phyloP scores from a whole-genome alignment of 768 basidiomycete species.

The Rhodocollybia butyracea region DNA sequence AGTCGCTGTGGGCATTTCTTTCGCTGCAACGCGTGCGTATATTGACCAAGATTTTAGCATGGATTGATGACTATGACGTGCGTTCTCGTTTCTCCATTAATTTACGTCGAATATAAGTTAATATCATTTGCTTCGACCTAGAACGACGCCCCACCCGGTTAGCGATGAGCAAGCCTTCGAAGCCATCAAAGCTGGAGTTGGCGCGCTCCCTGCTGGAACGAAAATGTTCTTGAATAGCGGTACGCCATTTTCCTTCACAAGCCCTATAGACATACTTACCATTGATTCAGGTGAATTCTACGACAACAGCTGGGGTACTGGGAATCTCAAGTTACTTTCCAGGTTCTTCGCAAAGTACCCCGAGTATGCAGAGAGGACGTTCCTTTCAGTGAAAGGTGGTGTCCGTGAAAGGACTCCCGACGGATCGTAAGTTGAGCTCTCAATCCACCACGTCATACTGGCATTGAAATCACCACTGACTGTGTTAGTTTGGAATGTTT shows the following conservation, averaged over 20 bases:
- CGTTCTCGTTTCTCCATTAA: constrained; percentile 9
- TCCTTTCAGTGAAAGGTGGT: constrained; percentile 30
- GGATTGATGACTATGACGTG: constrained; percentile 61
- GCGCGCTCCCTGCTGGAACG: constrained; percentile 36
- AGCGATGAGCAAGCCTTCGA: constrained; percentile 61
- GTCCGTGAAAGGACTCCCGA: neutral
- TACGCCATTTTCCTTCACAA: too few relatives aligned
- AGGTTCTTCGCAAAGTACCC: constrained; percentile 46
- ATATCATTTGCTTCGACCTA: too few relatives aligned
- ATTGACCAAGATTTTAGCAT: constrained; percentile 26
- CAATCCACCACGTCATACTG: neutral
- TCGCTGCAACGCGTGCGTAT: too few relatives aligned
- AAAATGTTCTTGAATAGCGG: constrained; percentile 47
- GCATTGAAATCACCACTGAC: neutral
- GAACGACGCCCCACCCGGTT: constrained; percentile 33
- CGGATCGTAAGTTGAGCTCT: neutral
- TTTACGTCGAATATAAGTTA: constrained; percentile 32
- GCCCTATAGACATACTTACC: neutral
- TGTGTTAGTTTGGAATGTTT: constrained; percentile 32
- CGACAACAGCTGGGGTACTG: constrained; percentile 33
- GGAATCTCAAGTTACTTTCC: constrained; percentile 48
- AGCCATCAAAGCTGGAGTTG: constrained; percentile 53
- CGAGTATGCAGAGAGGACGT: constrained; percentile 28
- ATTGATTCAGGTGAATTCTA: constrained; percentile 50
- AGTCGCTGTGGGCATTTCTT: constrained; percentile 30